These are phyloP conservation scores for Russula vinacea DNA, from an alignment of 768 basidiomycete genomes.

Conservation along the genomic window DNA sequence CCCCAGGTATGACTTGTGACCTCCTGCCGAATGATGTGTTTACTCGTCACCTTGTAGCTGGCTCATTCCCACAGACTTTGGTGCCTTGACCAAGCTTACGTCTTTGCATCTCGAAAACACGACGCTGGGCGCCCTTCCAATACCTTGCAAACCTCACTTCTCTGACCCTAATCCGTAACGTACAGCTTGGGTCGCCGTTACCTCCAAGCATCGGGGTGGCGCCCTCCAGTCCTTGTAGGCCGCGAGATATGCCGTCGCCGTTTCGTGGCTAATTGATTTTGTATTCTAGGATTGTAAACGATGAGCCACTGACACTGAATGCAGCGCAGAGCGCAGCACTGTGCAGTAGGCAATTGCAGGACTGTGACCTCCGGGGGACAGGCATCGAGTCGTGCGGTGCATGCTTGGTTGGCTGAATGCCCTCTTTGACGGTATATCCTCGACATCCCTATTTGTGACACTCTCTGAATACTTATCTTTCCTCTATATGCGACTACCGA, in stretches of 20 bases:
- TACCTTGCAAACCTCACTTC: conserved; percentile 38
- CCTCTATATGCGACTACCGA: not conserved
- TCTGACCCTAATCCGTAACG: conserved; percentile 43
- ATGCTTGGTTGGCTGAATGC: conserved; percentile 26
- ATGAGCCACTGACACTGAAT: conserved; percentile 24
- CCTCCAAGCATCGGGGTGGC: conserved; percentile 39
- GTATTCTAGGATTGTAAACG: conserved; percentile 25
- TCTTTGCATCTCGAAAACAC: conserved; percentile 45
- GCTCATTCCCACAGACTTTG: conserved; percentile 43
- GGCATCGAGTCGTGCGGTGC: conserved; percentile 27
- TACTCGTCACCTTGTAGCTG: conserved; percentile 36
- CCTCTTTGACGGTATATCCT: not conserved
- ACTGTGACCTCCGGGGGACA: conserved; percentile 29
- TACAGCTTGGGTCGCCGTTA: conserved; percentile 40
- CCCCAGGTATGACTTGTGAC: conserved; percentile 40
- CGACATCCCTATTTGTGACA: not conserved
- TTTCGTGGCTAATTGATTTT: conserved; percentile 1
- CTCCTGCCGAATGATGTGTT: conserved; percentile 4
- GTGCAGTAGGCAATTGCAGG: conserved; percentile 21
- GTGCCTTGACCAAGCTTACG: conserved; percentile 39
- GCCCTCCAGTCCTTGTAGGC: conserved; percentile 43
- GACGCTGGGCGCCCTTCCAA: conserved; percentile 39
- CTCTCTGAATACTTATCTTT: not conserved
- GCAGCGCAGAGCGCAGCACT: conserved; percentile 23
- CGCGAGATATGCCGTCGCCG: not conserved